Conservation (phyloP, 192 early-diverging fungal genomes). For the Chytriomyces sp. region DNA sequence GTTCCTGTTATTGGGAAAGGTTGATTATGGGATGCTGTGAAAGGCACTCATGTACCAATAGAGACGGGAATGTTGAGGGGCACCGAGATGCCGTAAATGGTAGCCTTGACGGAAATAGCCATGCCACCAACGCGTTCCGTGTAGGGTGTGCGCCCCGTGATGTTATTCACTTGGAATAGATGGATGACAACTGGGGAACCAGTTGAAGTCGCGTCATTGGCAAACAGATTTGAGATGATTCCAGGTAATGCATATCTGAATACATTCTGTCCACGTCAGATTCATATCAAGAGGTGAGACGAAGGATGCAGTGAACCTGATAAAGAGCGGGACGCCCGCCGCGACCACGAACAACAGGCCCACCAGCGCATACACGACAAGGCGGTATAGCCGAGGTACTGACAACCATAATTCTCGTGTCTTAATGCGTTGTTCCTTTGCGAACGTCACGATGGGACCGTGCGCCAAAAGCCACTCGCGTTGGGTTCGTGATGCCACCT, state of each 20-base stretch:
- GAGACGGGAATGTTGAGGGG: not conserved
- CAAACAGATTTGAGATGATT: not conserved
- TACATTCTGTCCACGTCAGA: no score
- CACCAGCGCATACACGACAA: not conserved
- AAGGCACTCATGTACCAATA: not conserved
- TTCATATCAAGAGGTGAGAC: no score
- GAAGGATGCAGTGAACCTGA: not conserved
- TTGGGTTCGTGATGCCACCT: not conserved
- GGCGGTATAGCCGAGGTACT: not conserved
- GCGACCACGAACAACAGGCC: not conserved
- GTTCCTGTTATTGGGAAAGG: not conserved
- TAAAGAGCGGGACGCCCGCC: conserved; percentile 1
- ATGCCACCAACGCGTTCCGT: not conserved
- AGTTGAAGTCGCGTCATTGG: not conserved
- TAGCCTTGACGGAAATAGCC: not conserved
- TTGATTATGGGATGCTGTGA: not conserved
- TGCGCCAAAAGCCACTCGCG: not conserved
- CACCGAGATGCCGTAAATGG: not conserved
- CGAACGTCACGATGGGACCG: no score
- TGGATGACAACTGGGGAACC: not conserved
- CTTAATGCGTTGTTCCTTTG: no score
- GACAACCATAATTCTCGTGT: not conserved
- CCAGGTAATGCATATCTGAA: no score
- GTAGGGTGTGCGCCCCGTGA: not conserved
- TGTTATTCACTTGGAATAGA: not conserved